phyloP scores from a whole-genome alignment of 371 early-diverging fungal species.

The Blakeslea trispora region DNA sequence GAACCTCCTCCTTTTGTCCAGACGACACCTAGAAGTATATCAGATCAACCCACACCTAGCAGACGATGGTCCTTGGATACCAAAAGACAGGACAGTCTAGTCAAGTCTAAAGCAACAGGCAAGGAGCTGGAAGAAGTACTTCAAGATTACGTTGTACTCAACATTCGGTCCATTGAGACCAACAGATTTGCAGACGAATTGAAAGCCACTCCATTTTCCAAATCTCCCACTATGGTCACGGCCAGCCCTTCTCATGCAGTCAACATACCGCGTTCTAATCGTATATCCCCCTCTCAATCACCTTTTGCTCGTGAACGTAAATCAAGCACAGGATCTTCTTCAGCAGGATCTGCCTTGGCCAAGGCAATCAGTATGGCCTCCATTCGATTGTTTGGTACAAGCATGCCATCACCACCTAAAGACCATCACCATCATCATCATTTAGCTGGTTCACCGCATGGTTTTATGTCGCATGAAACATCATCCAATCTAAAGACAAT shows the following conservation, averaged over 20 bases:
- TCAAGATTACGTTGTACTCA: constrained; percentile 86
- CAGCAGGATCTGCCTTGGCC: constrained; percentile 57
- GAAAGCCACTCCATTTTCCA: constrained; percentile 4
- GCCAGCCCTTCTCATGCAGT: constrained; percentile 24
- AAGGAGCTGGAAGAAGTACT: constrained; percentile 60
- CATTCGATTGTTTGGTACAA: constrained; percentile 58
- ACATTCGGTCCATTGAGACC: constrained; percentile 80
- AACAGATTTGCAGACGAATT: constrained; percentile 82
- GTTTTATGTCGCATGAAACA: constrained; percentile 21
- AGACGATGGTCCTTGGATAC: constrained; percentile 10
- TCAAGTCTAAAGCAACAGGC: not conserved
- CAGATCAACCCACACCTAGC: not conserved
- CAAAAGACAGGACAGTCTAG: constrained; percentile 5
- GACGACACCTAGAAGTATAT: not conserved
- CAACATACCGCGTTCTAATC: constrained; percentile 28
- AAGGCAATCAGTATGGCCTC: constrained; percentile 65
- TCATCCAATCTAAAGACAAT: constrained; percentile 25
- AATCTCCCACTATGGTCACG: not conserved
- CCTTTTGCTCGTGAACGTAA: constrained; percentile 47
- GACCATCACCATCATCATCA: constrained; percentile 8
- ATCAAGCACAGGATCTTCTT: constrained; percentile 32
- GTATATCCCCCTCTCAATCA: constrained; percentile 36
- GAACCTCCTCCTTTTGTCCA: too few relatives aligned
- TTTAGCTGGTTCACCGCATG: constrained; percentile 36
- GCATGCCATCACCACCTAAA: constrained; percentile 52